Conservation (phyloP, 2,329 filamentous ascomycete genomes). For the Cladosporium halotolerans region DNA sequence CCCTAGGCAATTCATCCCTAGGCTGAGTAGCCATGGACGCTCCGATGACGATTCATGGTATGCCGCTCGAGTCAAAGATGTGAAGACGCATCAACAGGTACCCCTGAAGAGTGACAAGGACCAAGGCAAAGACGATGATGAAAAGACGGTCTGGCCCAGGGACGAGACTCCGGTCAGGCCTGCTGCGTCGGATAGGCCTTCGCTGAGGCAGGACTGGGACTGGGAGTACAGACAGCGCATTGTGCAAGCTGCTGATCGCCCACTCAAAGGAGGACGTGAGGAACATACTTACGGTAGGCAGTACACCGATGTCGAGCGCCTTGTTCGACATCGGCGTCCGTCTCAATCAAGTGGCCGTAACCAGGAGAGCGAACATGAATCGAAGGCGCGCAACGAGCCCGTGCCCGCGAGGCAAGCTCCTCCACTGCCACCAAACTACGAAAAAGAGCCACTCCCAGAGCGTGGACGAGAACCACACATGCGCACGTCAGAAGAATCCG, state of each 20-base stretch:
- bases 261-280: background rate
- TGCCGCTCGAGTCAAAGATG: constrained; percentile 2
- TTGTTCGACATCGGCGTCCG: background rate
- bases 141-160: constrained; percentile 2
- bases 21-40: background rate
- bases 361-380: background rate
- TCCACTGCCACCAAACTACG: background rate
- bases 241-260: background rate
- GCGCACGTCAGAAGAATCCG: constrained; percentile 15
- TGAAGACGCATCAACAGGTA: background rate
- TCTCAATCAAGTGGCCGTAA: background rate
- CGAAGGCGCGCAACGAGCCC: too few species aligned
- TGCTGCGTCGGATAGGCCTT: constrained; percentile 2
- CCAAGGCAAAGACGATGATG: background rate
- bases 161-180: constrained; percentile 1
- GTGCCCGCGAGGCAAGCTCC: background rate
- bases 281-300: background rate
- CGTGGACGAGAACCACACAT: constrained; percentile 9
- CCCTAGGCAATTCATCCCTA: background rate
- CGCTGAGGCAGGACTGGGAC: constrained; percentile 7
- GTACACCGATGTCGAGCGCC: constrained; percentile 3
- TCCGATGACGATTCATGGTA: constrained; percentile 8
- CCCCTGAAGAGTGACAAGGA: background rate
- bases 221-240: constrained; percentile 9
- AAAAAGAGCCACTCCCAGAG: background rate